A percentile compares a stretch with the other conserved stretches of the same genome.
Evolutionary conservation across 495 filamentous ascomycete genomes (phyloP).

Genomic region (Neurospora discreta): DNA sequence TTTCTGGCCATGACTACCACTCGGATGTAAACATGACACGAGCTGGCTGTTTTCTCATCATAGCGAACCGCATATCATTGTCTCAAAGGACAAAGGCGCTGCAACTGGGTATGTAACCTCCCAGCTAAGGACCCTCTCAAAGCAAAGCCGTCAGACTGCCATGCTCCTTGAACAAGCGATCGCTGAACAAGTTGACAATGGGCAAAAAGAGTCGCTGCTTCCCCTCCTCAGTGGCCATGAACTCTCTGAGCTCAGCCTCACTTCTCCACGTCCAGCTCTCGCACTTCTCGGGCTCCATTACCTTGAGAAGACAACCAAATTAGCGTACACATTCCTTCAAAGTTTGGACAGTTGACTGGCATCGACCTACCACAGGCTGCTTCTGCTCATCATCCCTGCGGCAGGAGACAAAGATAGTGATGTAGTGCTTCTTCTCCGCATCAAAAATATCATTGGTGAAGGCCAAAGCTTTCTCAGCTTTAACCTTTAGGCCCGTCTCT

Average conservation of each 20-base stretch:
- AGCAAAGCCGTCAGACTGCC: not conserved
- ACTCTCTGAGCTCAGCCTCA: conserved; percentile 35
- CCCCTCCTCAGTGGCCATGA: conserved; percentile 14
- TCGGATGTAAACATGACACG: not conserved
- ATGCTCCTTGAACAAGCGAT: conserved; percentile 37
- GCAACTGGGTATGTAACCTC: not conserved
- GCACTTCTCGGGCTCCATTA: conserved; percentile 56
- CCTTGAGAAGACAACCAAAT: conserved; percentile 3
- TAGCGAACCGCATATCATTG: not conserved
- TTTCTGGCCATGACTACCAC: not conserved
- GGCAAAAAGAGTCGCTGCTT: conserved; percentile 42
- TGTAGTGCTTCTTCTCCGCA: conserved; percentile 46
- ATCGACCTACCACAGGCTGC: conserved; percentile 38
- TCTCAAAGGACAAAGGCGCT: not conserved
- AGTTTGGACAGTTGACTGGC: not conserved
- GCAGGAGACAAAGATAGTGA: conserved; percentile 51
- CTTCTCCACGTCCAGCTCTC: conserved; percentile 49
- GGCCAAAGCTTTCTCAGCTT: conserved; percentile 35
- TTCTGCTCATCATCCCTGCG: conserved; percentile 26
- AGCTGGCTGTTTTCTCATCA: not conserved
- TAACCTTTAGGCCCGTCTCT: conserved; percentile 50
- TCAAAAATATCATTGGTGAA: conserved; percentile 51
- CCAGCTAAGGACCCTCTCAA: not conserved
- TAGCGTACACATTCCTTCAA: not conserved
- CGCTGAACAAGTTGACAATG: conserved; percentile 39